These are phyloP conservation scores for Trametes cinnabarina DNA, from an alignment of 768 basidiomycete species.

Conservation along the genomic window DNA sequence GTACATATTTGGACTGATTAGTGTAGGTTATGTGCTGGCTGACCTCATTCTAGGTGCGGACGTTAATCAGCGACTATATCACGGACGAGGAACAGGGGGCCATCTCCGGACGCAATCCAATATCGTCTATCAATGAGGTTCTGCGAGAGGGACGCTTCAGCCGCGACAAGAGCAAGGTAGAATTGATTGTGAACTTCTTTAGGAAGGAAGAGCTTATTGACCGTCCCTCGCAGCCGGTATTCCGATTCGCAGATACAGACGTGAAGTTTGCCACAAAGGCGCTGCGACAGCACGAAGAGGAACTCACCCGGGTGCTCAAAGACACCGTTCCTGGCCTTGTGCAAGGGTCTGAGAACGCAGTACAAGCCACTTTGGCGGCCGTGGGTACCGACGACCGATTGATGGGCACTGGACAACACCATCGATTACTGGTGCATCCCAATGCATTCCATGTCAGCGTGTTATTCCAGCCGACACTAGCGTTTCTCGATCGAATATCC, in stretches of 20 bases:
- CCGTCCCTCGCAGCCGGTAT: constrained; percentile 57
- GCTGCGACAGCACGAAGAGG: constrained; percentile 79
- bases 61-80: constrained; percentile 83
- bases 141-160: constrained; percentile 78
- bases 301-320: constrained; percentile 76
- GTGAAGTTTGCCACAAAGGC: constrained; percentile 62
- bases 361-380: constrained; percentile 58
- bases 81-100: constrained; percentile 87
- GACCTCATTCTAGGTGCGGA: constrained; percentile 59
- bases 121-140: constrained; percentile 91
- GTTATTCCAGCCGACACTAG: constrained; percentile 90
- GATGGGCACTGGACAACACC: constrained; percentile 71
- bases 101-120: constrained; percentile 78
- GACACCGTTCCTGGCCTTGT: constrained; percentile 95
- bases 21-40: background rate
- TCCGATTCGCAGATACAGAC: constrained; percentile 92
- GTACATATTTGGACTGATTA: constrained; percentile 40
- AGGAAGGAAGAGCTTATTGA: background rate
- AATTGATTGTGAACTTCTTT: background rate
- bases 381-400: constrained; percentile 73
- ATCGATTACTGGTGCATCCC: constrained; percentile 81
- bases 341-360: constrained; percentile 62
- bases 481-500: constrained; percentile 74
- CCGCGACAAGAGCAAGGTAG: constrained; percentile 79
- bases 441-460: constrained; percentile 94